Evolutionary conservation across 345 rosid genomes (phyloP).

Genomic region (Raphanus sativus): DNA sequence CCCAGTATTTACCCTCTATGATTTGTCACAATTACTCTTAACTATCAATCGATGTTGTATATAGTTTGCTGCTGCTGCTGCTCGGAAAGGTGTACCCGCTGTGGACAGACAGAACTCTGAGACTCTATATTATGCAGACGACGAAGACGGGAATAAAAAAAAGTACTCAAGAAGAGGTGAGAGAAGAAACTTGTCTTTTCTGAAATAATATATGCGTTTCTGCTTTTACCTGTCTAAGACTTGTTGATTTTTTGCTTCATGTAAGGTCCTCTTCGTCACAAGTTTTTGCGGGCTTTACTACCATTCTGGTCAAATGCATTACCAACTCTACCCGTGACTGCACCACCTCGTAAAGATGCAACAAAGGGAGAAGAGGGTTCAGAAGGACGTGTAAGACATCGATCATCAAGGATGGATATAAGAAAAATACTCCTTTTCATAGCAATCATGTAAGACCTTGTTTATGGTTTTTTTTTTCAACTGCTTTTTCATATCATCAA

Average conservation of each 20-base stretch:
- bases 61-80: constrained; percentile 84
- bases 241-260: constrained; percentile 11
- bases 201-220: constrained; percentile 5
- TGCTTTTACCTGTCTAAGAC: neutral
- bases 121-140: constrained; percentile 79
- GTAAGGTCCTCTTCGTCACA: constrained; percentile 82
- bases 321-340: constrained; percentile 95
- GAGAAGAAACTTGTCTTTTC: constrained; percentile 15
- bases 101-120: constrained; percentile 84
- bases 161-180: constrained; percentile 91
- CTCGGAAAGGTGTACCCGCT: constrained; percentile 70
- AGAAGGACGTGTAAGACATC: constrained; percentile 70
- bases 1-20: neutral
- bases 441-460: constrained; percentile 77
- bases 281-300: constrained; percentile 87
- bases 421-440: constrained; percentile 80
- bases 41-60: constrained; percentile 25
- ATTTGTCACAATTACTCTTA: neutral
- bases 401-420: constrained; percentile 82
- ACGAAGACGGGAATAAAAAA: constrained; percentile 82
- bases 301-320: constrained; percentile 99
- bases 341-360: constrained; percentile 81
- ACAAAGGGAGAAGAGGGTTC: constrained; percentile 59
- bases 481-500: neutral
- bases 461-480: neutral